Percentiles rank a stretch among this genome's conserved stretches.
Evolutionary conservation across 106 monocot species (phyloP).

Genomic region (Gastrodia elata): DNA sequence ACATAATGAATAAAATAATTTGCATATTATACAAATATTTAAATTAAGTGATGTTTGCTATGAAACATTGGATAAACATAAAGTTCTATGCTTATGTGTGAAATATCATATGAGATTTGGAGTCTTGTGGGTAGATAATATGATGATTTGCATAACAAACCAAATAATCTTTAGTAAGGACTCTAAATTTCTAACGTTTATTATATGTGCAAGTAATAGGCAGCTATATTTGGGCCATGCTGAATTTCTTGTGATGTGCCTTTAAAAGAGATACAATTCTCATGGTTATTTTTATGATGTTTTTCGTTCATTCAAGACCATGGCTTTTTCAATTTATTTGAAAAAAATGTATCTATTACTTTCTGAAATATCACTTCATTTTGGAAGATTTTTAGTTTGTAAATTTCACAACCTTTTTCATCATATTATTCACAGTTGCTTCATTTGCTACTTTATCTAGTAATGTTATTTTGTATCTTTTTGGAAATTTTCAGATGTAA

Average conservation of each 20-base stretch:
- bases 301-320: neutral
- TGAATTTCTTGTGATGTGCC: neutral
- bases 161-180: neutral
- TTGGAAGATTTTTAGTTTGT: neutral
- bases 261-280: neutral
- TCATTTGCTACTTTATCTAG: neutral
- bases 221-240: neutral
- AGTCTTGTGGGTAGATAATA: neutral
- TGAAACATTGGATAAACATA: too few species aligned
- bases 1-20: too few species aligned
- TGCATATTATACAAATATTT: too few species aligned
- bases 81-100: neutral
- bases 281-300: neutral
- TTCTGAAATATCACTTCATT: neutral
- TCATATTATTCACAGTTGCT: neutral
- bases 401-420: neutral
- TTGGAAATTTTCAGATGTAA: neutral
- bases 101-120: neutral
- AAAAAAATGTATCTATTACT: neutral
- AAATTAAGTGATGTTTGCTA: too few species aligned
- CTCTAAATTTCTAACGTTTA: neutral
- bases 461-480: neutral
- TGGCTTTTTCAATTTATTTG: neutral
- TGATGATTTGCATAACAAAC: neutral
- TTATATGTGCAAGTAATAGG: neutral